Evolutionary conservation across 1,139 yeast genomes (phyloP).

Genomic region (Kazachstania sp.): DNA sequence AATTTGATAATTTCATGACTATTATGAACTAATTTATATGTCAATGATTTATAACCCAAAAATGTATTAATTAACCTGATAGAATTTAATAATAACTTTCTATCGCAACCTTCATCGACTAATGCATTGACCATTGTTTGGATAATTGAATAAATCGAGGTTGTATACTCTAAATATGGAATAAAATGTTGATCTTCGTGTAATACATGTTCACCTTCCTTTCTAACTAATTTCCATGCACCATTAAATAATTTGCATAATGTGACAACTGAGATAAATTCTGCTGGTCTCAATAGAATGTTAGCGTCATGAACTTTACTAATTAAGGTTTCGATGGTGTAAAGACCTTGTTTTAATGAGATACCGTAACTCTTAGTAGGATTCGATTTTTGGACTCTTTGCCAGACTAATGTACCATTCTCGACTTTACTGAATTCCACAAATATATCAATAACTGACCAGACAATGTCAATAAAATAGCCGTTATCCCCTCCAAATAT

Average conservation of each 20-base stretch:
- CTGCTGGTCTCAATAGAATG: constrained; percentile 29
- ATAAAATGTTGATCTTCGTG: constrained; percentile 44
- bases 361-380: constrained; percentile 71
- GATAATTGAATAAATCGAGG: constrained; percentile 41
- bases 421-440: constrained; percentile 35
- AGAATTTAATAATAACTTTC: constrained; percentile 25
- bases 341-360: constrained; percentile 54
- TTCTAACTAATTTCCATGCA: constrained; percentile 46
- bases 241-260: constrained; percentile 49
- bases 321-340: constrained; percentile 39
- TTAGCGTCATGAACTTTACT: constrained; percentile 32
- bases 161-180: constrained; percentile 42
- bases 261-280: constrained; percentile 35
- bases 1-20: constrained; percentile 31
- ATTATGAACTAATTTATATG: constrained; percentile 21
- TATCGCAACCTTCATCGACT: constrained; percentile 22
- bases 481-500: constrained; percentile 34
- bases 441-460: constrained; percentile 42
- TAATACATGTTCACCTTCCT: constrained; percentile 62
- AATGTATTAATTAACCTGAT: constrained; percentile 34
- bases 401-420: constrained; percentile 44
- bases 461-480: constrained; percentile 37
- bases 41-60: constrained; percentile 21
- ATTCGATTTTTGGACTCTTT: constrained; percentile 45
- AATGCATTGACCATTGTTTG: constrained; percentile 37